phyloP scores from a whole-genome alignment of 208 protist species.

The Crithidia bombi region DNA sequence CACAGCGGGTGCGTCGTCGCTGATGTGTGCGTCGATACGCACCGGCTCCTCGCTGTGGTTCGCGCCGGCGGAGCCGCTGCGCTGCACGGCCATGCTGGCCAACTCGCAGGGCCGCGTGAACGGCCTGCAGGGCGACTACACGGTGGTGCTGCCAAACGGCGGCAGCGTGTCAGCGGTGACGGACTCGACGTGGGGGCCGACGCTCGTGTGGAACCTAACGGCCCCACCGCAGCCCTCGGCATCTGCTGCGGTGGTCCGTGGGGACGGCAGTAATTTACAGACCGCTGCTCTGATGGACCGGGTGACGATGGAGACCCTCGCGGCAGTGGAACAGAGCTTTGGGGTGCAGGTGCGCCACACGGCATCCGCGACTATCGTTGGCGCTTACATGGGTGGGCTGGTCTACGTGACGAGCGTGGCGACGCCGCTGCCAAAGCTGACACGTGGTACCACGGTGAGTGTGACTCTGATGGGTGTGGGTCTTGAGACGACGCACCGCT shows the following conservation, averaged over 20 bases:
- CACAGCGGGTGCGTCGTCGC: constrained; percentile 35
- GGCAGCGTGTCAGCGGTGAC: constrained; percentile 34
- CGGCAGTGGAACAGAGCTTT: constrained; percentile 30
- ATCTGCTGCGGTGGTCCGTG: neutral
- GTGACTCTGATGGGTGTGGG: constrained; percentile 53
- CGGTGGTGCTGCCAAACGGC: constrained; percentile 58
- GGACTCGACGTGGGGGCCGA: constrained; percentile 23
- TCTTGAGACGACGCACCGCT: constrained; percentile 62
- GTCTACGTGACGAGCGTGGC: constrained; percentile 52
- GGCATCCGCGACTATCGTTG: constrained; percentile 19
- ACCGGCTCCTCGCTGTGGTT: constrained; percentile 65
- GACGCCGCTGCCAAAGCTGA: constrained; percentile 27
- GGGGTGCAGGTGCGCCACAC: constrained; percentile 39
- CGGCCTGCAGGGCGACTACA: constrained; percentile 61
- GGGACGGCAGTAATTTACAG: neutral
- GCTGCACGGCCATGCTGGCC: constrained; percentile 50
- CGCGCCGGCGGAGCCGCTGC: constrained; percentile 49
- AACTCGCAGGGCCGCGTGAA: constrained; percentile 58
- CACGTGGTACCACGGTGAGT: constrained; percentile 22
- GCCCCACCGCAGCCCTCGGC: constrained; percentile 30
- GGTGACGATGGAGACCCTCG: constrained; percentile 2
- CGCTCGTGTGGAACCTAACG: constrained; percentile 35
- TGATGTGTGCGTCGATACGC: constrained; percentile 47
- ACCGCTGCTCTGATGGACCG: neutral
- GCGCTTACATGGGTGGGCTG: constrained; percentile 44